Evolutionary conservation across 2,329 filamentous ascomycete species (phyloP).

Genomic region (Davidsoniella virescens): DNA sequence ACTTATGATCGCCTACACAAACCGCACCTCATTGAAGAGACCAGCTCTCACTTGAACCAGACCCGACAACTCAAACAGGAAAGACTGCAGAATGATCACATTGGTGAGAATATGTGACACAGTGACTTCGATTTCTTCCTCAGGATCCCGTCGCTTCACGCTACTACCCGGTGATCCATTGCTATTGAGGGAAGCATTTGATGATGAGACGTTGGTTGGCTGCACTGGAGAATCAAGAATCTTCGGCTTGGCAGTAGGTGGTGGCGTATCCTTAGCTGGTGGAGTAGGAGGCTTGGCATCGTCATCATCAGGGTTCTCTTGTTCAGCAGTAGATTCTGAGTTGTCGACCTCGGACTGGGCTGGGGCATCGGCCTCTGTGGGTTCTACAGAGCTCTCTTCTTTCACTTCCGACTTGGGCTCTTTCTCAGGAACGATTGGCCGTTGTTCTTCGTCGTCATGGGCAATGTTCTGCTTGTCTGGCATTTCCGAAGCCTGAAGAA

Average conservation of each 20-base stretch:
- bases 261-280: conserved; percentile 13
- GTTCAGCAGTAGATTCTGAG: background rate
- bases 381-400: conserved; percentile 15
- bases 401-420: background rate
- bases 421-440: background rate
- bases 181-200: no score
- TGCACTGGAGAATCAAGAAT: no score
- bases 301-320: conserved; percentile 11
- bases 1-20: conserved; percentile 19
- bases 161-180: conserved; percentile 14
- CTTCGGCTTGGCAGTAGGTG: conserved; percentile 14
- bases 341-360: background rate
- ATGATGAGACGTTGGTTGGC: no score
- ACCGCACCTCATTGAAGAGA: conserved; percentile 61
- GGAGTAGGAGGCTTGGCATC: conserved; percentile 13
- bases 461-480: conserved; percentile 9
- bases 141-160: conserved; percentile 14
- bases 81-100: conserved; percentile 62
- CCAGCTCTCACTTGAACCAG: conserved; percentile 59
- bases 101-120: conserved; percentile 70
- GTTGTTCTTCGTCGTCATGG: conserved; percentile 16
- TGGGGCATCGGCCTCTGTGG: conserved; percentile 13
- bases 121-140: conserved; percentile 33
- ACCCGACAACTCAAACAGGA: conserved; percentile 60
- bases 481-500: background rate